Base-by-base conservation (phyloP, 164 flowering plant species). In the Berberis vulgaris region DNA sequence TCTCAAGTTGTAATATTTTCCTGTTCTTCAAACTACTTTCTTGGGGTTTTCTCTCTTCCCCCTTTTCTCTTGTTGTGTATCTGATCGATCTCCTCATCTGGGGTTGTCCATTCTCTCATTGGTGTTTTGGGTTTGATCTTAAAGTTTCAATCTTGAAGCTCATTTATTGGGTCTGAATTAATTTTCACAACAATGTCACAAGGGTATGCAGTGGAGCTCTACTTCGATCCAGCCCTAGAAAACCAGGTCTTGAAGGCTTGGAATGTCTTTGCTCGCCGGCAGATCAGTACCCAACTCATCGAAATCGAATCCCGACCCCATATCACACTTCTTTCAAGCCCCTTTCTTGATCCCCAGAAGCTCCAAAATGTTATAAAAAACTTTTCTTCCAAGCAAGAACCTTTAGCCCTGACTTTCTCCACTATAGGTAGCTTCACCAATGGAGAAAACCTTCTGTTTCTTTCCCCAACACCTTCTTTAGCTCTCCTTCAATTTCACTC, bases 241-340 rank as follows among this genome's bases (percentile, higher is more conserved):
- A 94, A 94, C 76, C 98, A 94, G 73, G 95, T 94, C 50, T 67
- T 94, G 70, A 94, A 94, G 69, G 96, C 98, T n/a, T 91, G 97
- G 98, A 91, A 89, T 71, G 90, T 87, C 26, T 67, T 91, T 3
- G 97, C 98, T 60, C 92, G 96, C 10, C 84, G 97, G 43, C 97
- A 94, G 72, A 87, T 94, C 75, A 88, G 95, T 55, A 94, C 93
- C 43, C 96, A 91, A 57, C 88, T 94, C 56, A 91, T 94, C 54
- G 95, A 87, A 66, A 91, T 87, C 60, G 95, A 88, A 64, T 91
- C 98, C n/a, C 84, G 98, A 7, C 98, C 98, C 0, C 98, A 94
- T 74, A 80, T 94, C 41, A 91, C 96, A 49, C 87, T 94, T 42
- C 84, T 86, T 71, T 83, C 97, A 3, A 78, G 72, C 74, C 79